Base-by-base conservation (phyloP, 164 flowering plant species). In the Chloranthus sessilifolius region DNA sequence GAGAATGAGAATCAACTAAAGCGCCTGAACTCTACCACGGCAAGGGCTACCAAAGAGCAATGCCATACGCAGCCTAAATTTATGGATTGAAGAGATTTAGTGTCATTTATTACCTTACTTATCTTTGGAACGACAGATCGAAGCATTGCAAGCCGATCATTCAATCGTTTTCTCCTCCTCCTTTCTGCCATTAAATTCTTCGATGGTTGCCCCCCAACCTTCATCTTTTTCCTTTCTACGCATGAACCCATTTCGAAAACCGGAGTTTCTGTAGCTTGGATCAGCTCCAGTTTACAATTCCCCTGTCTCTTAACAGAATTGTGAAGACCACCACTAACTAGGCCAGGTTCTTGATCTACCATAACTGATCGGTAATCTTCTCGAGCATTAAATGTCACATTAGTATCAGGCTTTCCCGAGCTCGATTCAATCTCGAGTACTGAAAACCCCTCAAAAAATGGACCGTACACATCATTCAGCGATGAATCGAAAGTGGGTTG, bases 111-210 rank as follows among this genome's bases (percentile, higher is more conserved):
- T 54, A 80, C 91, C 91, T 83, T 83, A 67, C 85, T 81, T 22
- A 83, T 83, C 58, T 81, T 81, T 8, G 91, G 87, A 52, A 83
- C 91, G 38, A 83, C 77, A 10, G 87, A 81, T 77, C 88, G 56
- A 10, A 81, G 78, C 87, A 84, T 81, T 1, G 83, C 77, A 42
- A 84, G 92, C 8, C 92, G 76, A 50, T 84, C 92, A 49, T 84
- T 84, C 16, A 84, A 63, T 2, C 92, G 43, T 73, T 84, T 84
- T 58, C 92, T 72, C 43, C 92, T 45, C 63, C 87, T 38, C 28
- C 91, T 70, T 71, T 83, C 91, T 0, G 91, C 91, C 91, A 83
- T 81, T 17, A 84, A 74, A 67, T 84, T 84, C 76, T 84, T 84
- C 1, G 92, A 84, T 0, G 81, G 87, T 48, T 78, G 91, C 5